Conservation (phyloP, 179 eudicot genomes). For the Pouteria campechiana region DNA sequence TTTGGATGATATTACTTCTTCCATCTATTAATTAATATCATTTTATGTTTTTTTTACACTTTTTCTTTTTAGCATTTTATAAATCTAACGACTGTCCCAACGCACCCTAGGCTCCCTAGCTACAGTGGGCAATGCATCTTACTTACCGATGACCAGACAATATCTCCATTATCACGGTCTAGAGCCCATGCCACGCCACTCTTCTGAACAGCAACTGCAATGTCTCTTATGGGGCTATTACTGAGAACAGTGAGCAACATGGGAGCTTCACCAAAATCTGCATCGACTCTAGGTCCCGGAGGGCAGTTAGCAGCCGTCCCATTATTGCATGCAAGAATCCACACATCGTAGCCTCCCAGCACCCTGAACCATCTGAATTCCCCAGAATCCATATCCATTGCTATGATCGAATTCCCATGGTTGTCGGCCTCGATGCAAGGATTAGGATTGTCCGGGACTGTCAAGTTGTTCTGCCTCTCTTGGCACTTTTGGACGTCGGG, state of each 20-base stretch:
- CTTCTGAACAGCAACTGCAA: slow-evolving; percentile 48
- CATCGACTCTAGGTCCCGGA: slow-evolving; percentile 62
- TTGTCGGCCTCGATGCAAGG: slow-evolving; percentile 27
- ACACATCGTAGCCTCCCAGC: slow-evolving; percentile 39
- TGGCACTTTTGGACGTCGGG: slow-evolving; percentile 32
- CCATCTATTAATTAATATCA: too few relatives aligned
- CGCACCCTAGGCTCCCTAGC: too few relatives aligned
- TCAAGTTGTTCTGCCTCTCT: slow-evolving; percentile 22
- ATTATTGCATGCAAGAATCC: slow-evolving; percentile 20
- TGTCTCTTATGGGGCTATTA: slow-evolving; percentile 15
- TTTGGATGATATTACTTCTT: too few relatives aligned
- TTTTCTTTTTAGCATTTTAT: too few relatives aligned
- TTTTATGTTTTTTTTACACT: too few relatives aligned
- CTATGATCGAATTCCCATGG: slow-evolving; percentile 30
- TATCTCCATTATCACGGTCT: slow-evolving; percentile 32
- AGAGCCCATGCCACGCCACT: slow-evolving; percentile 51
- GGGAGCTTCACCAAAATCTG: slow-evolving; percentile 76
- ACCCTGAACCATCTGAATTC: slow-evolving; percentile 23
- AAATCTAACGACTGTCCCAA: too few relatives aligned
- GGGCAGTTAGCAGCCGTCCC: slow-evolving; percentile 48
- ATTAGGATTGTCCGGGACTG: slow-evolving; percentile 22
- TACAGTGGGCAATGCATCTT: not conserved
- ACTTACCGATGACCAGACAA: slow-evolving; percentile 38
- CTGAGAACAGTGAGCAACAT: slow-evolving; percentile 23
- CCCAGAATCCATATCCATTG: slow-evolving; percentile 28